Conservation (phyloP, 352 stramenopile genomes). For the Pythium oligandrum region DNA sequence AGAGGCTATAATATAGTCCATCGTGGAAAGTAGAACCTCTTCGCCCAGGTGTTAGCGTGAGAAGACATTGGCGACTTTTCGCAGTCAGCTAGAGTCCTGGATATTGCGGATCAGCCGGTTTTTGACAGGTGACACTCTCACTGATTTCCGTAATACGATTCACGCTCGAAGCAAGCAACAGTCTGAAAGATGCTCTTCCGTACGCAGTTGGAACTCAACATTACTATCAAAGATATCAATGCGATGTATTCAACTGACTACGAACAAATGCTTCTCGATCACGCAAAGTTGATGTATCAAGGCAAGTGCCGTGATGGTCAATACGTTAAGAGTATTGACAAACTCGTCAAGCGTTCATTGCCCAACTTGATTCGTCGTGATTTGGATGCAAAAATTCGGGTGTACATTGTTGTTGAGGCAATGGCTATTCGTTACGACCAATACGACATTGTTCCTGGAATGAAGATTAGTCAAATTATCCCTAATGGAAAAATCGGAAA, state of each 20-base stretch:
- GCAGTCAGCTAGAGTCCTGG: too few relatives aligned
- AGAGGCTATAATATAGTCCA: too few relatives aligned
- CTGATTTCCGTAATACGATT: too few relatives aligned
- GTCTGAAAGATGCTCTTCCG: constrained; percentile 3
- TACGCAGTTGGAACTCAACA: constrained; percentile 11
- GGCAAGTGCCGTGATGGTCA: constrained; percentile 10
- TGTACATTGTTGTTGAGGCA: constrained; percentile 9
- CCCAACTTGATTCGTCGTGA: constrained; percentile 6
- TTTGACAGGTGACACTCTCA: too few relatives aligned
- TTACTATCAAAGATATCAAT: constrained; percentile 11
- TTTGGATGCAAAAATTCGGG: constrained; percentile 3
- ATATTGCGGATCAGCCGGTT: too few relatives aligned
- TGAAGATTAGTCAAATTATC: constrained; percentile 1
- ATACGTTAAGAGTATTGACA: constrained; percentile 7
- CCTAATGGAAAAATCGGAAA: constrained; percentile 6
- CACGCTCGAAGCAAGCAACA: too few relatives aligned
- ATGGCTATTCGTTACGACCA: constrained; percentile 8
- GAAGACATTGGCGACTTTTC: too few relatives aligned
- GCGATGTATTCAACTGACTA: constrained; percentile 10
- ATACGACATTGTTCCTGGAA: constrained; percentile 6
- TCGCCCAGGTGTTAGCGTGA: too few relatives aligned
- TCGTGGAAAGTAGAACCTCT: too few relatives aligned
- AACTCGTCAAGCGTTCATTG: constrained; percentile 3
- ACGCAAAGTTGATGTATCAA: constrained; percentile 8
- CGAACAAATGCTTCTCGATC: constrained; percentile 11